phyloP scores from a whole-genome alignment of 2,329 filamentous ascomycete genomes.

The Amphichorda felina region DNA sequence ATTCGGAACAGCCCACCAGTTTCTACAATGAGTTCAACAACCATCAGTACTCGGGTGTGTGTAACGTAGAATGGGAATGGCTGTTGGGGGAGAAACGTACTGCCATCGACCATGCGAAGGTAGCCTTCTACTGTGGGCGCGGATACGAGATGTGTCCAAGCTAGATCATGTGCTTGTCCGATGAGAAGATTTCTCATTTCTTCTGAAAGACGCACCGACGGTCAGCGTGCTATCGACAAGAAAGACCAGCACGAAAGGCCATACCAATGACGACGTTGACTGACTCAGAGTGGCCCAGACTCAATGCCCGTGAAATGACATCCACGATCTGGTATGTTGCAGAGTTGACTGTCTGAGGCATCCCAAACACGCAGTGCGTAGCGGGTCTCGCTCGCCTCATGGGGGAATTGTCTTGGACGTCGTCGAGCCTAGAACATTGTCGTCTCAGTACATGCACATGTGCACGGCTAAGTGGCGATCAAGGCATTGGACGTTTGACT shows the following conservation, averaged over 20 bases:
- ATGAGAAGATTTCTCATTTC: constrained; percentile 9
- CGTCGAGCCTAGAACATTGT: constrained; percentile 15
- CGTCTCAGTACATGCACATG: too few relatives aligned
- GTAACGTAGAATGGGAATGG: too few relatives aligned
- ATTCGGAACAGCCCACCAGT: constrained; percentile 11
- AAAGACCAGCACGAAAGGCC: too few relatives aligned
- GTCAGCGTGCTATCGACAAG: too few relatives aligned
- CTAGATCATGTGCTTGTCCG: constrained; percentile 15
- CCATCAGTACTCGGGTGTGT: too few relatives aligned
- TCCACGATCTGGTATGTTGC: constrained; percentile 16
- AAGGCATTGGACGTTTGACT: too few relatives aligned
- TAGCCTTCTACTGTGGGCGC: constrained; percentile 14
- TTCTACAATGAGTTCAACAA: constrained; percentile 3
- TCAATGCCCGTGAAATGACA: too few relatives aligned
- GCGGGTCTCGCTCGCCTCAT: constrained; percentile 20
- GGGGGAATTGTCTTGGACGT: constrained; percentile 22
- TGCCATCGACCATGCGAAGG: constrained; percentile 13
- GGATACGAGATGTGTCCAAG: constrained; percentile 10
- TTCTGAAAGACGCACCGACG: too few relatives aligned
- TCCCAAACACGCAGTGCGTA: constrained; percentile 22
- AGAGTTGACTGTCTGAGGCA: constrained; percentile 21
- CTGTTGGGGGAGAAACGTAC: background rate
- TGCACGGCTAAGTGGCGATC: too few relatives aligned
- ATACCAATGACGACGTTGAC: too few relatives aligned
- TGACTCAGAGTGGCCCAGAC: too few relatives aligned